These are phyloP conservation scores for Aquilaria yunnanensis DNA, from an alignment of 345 rosid species.

Conservation along the genomic window DNA sequence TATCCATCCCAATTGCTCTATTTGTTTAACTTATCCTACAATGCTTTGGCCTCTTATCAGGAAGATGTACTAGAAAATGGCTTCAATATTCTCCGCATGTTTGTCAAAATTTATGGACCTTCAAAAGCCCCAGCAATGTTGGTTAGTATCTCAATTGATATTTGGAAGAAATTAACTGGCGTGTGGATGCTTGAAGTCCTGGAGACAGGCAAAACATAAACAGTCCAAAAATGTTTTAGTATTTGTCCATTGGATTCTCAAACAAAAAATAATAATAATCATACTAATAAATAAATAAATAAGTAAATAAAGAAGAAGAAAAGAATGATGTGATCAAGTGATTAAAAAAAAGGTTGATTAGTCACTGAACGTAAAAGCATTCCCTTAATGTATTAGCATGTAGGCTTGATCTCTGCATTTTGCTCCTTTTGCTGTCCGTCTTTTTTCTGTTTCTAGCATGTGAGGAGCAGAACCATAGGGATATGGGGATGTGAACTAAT, in stretches of 20 bases:
- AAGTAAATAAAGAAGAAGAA: no score
- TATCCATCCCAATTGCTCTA: not conserved
- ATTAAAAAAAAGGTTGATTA: no score
- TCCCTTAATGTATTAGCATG: no score
- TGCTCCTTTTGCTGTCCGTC: not conserved
- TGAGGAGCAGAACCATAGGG: no score
- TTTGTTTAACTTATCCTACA: not conserved
- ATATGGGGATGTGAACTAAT: no score
- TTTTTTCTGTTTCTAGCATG: not conserved
- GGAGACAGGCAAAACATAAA: not conserved
- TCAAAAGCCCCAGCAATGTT: slow-evolving; percentile 59
- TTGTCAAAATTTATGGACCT: slow-evolving; percentile 70
- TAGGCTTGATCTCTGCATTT: not conserved
- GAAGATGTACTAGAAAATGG: slow-evolving; percentile 77
- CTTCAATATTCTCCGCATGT: slow-evolving; percentile 81
- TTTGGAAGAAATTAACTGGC: not conserved
- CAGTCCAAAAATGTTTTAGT: not conserved
- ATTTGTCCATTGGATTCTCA: not conserved
- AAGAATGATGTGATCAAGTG: no score
- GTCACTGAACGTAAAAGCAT: no score
- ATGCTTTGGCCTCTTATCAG: slow-evolving; percentile 28
- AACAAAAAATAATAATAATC: not conserved
- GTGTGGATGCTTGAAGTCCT: not conserved
- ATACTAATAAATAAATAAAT: no score
- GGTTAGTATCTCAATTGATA: slow-evolving; percentile 32